Base-by-base conservation (phyloP, 192 early-diverging fungal species). In the Haplosporangium gracile region DNA sequence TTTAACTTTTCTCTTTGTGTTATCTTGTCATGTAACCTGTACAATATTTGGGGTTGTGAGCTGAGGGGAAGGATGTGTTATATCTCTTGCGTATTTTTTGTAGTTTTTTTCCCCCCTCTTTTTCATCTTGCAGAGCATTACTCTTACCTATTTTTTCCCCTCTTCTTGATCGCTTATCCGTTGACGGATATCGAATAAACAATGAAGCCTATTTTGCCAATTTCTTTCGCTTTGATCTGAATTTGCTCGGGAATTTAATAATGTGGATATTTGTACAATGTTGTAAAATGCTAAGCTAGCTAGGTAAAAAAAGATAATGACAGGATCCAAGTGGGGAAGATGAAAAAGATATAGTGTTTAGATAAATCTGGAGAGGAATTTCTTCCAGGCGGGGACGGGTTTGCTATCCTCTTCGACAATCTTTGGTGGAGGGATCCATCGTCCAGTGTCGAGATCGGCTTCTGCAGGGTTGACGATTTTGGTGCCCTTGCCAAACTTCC, bases 401-500 rank as follows among this genome's bases (percentile, higher is more conserved):
- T 75, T 75, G 34, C 72, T 63, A 1, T 57, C 75, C 9, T 36
- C 74, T 36, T 51, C 18, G 8, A 40, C 38, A 26, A 51, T 72
- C 80, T 60, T 51, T 34, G 70, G 47, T 24, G 38, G 5, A 38
- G 80, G 74, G 8, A 82, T 72, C 80, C 80, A 82, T 43, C 89
- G 81, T 3, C 91, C 91, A 0, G 83, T 79, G 22, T 88, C 82
- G 9, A 96, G 82, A 71, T 96, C 95, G 45, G 91, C 81, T 29
- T 93, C 90, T 43, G 89, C 74, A 20, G 94, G 85, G 36, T 91
- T 91, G 73, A 95, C 83, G 78, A 94, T 88, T 81, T 92, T 91
- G 4, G 95, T 92, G 68, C 89, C 90, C 82, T 92, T 94, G 73
- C 88, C 73, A 39, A 92, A 72, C 87, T 95, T 95, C 90, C 91